A percentile compares a stretch with the other conserved stretches of the same genome.
These are phyloP conservation scores for Leucocoprinus leucothites DNA, from an alignment of 768 basidiomycete species.

Conservation along the genomic window DNA sequence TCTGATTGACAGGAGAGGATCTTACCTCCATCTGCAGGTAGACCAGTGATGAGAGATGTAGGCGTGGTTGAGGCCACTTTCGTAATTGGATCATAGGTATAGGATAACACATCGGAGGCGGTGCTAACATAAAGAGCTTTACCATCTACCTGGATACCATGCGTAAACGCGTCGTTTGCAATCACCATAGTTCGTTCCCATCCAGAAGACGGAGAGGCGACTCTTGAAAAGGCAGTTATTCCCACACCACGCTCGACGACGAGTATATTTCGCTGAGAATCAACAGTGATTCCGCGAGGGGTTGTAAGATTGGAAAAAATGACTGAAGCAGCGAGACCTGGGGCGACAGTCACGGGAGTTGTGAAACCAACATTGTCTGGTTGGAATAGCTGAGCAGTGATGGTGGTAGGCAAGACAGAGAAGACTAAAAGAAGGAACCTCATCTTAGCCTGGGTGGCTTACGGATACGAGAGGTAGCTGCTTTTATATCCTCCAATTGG, in stretches of 20 bases:
- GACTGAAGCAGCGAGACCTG: slow-evolving; percentile 32
- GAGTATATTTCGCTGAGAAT: slow-evolving; percentile 33
- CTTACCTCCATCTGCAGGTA: slow-evolving; percentile 40
- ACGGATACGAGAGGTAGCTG: neutral
- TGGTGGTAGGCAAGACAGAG: neutral
- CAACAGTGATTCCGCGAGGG: slow-evolving; percentile 41
- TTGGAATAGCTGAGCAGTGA: slow-evolving; percentile 22
- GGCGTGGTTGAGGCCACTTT: slow-evolving; percentile 24
- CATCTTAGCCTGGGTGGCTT: neutral
- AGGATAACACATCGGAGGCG: slow-evolving; percentile 29
- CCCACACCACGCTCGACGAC: slow-evolving; percentile 42
- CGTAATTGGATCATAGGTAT: slow-evolving; percentile 30
- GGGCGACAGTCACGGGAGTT: slow-evolving; percentile 31
- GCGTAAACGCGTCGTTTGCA: slow-evolving; percentile 33
- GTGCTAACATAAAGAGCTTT: slow-evolving; percentile 36
- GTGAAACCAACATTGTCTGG: slow-evolving; percentile 27
- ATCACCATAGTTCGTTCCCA: slow-evolving; percentile 38
- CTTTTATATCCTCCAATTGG: neutral
- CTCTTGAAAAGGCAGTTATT: slow-evolving; percentile 33
- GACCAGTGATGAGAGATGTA: slow-evolving; percentile 25
- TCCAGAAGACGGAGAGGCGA: slow-evolving; percentile 21
- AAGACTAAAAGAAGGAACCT: neutral
- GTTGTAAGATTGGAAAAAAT: slow-evolving; percentile 39
- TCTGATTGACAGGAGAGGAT: neutral
- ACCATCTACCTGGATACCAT: slow-evolving; percentile 39